These are phyloP conservation scores for Phaseolus lunatus DNA, from an alignment of 306 rosid genomes.

Conservation along the genomic window DNA sequence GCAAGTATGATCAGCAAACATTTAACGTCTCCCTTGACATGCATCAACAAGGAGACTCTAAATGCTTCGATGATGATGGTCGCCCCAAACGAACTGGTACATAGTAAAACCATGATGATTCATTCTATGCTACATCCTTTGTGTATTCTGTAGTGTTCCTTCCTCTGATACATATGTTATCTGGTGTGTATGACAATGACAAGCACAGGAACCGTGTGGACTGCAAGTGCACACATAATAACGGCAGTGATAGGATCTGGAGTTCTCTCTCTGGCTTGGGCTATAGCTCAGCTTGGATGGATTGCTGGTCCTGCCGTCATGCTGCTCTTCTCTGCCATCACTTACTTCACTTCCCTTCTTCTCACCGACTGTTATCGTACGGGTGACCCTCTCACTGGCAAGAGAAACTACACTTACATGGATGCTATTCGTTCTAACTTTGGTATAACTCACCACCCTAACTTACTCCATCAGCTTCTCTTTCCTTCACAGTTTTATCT, in stretches of 20 bases:
- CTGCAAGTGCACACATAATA: constrained; percentile 83
- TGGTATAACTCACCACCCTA: constrained; percentile 46
- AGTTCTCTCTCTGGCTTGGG: constrained; percentile 84
- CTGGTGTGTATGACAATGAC: neutral
- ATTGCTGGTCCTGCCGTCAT: constrained; percentile 78
- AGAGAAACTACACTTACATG: constrained; percentile 88
- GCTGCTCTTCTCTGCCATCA: constrained; percentile 77
- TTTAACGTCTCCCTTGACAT: constrained; percentile 61
- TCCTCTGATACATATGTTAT: neutral
- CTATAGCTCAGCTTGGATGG: constrained; percentile 94
- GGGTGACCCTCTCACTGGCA: constrained; percentile 72
- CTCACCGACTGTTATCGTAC: constrained; percentile 79
- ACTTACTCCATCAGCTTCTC: neutral
- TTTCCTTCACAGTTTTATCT: constrained; percentile 2
- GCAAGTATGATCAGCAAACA: constrained; percentile 51
- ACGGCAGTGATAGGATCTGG: constrained; percentile 95
- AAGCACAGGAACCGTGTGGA: constrained; percentile 71
- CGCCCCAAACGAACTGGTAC: constrained; percentile 83
- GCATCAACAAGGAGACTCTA: constrained; percentile 60
- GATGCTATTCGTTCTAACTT: constrained; percentile 75
- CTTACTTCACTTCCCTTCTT: constrained; percentile 80
- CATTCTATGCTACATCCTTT: neutral
- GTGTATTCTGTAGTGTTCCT: neutral
- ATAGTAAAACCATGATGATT: neutral
- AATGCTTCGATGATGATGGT: constrained; percentile 84